A percentile compares a stretch with the other conserved stretches of the same genome.
phyloP scores from a whole-genome alignment of 768 basidiomycete species.

The Boletus eberwhitei region DNA sequence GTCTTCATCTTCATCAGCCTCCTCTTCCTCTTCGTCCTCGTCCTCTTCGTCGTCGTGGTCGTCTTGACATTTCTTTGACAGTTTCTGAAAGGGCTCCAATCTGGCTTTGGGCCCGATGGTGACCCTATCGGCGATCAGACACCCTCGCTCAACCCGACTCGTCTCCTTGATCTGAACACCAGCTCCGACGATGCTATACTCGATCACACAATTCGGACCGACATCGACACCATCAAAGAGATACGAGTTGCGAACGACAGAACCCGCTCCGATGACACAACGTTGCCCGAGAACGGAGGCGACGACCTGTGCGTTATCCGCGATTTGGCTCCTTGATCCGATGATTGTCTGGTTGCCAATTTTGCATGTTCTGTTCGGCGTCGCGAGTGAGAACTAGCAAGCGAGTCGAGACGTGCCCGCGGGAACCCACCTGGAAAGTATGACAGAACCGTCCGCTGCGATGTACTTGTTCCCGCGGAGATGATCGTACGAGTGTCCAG shows the following conservation, averaged over 20 bases:
- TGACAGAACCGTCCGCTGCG: slow-evolving; percentile 71
- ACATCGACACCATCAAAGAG: slow-evolving; percentile 77
- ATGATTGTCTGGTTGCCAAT: slow-evolving; percentile 81
- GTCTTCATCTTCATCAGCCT: slow-evolving; percentile 19
- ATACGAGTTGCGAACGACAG: slow-evolving; percentile 71
- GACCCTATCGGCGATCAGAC: slow-evolving; percentile 80
- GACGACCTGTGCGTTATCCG: slow-evolving; percentile 60
- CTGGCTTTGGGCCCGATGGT: slow-evolving; percentile 69
- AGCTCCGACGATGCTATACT: slow-evolving; percentile 77
- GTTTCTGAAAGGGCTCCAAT: slow-evolving; percentile 65
- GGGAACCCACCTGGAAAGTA: slow-evolving; percentile 70
- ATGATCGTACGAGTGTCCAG: slow-evolving; percentile 80
- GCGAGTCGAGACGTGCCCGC: background rate
- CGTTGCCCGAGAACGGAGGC: slow-evolving; percentile 77
- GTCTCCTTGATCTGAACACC: slow-evolving; percentile 69
- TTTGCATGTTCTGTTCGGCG: slow-evolving; percentile 62
- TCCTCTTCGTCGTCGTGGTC: slow-evolving; percentile 30
- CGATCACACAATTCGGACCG: slow-evolving; percentile 67
- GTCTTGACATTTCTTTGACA: slow-evolving; percentile 53
- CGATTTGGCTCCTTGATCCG: slow-evolving; percentile 70
- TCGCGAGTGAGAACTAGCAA: background rate
- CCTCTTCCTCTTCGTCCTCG: slow-evolving; percentile 24
- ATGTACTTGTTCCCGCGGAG: slow-evolving; percentile 87
- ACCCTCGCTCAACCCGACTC: slow-evolving; percentile 67
- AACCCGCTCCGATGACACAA: slow-evolving; percentile 69